Conservation (phyloP, 805 yeast species). For the Scheffersomyces amazonensis region DNA sequence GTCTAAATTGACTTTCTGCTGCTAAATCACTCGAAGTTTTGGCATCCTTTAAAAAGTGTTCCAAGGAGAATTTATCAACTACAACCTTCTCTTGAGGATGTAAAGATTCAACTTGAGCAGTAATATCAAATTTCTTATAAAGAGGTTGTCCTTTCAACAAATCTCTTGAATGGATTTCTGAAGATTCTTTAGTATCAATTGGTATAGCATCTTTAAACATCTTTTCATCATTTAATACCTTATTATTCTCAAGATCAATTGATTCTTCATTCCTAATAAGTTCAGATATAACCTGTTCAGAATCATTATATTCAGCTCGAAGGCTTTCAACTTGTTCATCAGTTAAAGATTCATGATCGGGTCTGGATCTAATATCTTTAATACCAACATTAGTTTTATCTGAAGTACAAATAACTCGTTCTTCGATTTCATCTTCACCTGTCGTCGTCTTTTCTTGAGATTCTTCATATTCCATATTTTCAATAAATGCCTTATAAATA, state of each 20-base stretch:
- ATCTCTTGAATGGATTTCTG: background rate
- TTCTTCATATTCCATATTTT: slow-evolving; percentile 13
- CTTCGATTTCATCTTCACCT: background rate
- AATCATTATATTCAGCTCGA: slow-evolving; percentile 12
- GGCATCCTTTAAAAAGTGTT: slow-evolving; percentile 41
- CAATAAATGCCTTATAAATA: slow-evolving; percentile 16
- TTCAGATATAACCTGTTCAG: slow-evolving; percentile 13
- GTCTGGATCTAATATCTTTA: background rate
- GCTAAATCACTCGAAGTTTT: slow-evolving; percentile 36
- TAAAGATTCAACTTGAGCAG: background rate
- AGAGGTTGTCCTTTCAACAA: background rate
- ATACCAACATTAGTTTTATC: background rate
- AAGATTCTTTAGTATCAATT: slow-evolving; percentile 16
- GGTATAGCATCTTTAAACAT: slow-evolving; percentile 20
- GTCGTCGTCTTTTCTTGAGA: background rate
- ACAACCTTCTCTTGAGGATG: background rate
- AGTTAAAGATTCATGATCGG: background rate
- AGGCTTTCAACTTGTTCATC: slow-evolving; percentile 1
- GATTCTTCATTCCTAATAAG: slow-evolving; percentile 8
- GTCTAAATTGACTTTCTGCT: slow-evolving; percentile 46
- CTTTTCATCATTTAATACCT: slow-evolving; percentile 8
- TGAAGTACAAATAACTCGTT: background rate
- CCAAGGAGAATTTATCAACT: slow-evolving; percentile 20
- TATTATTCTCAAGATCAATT: slow-evolving; percentile 6
- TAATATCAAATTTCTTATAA: slow-evolving; percentile 2